These are phyloP conservation scores for Cryptococcus floricola DNA, from an alignment of 1,284 basidiomycete species.

Conservation along the genomic window DNA sequence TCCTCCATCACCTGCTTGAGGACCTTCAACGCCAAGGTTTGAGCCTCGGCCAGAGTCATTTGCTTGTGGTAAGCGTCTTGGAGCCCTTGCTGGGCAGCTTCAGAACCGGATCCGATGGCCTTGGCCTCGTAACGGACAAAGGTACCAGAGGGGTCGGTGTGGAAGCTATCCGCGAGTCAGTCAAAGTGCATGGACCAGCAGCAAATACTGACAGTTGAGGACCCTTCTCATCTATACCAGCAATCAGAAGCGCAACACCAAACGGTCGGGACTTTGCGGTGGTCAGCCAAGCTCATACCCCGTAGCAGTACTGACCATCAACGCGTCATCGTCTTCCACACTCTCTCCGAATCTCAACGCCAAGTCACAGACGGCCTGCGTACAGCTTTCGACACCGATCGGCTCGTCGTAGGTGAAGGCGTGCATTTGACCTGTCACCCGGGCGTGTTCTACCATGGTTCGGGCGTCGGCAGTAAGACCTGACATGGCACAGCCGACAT, in stretches of 20 bases:
- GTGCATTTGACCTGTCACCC: constrained; percentile 94
- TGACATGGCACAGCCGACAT: constrained; percentile 97
- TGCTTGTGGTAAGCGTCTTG: constrained; percentile 98
- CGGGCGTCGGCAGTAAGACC: constrained; percentile 96
- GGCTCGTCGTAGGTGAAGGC: constrained; percentile 94
- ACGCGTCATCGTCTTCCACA: constrained; percentile 95
- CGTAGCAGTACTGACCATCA: constrained; percentile 63
- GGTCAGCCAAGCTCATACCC: neutral
- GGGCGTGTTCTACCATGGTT: constrained; percentile 99
- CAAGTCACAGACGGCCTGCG: constrained; percentile 96
- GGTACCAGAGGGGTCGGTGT: constrained; percentile 99
- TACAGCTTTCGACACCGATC: constrained; percentile 95
- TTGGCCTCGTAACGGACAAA: constrained; percentile 97
- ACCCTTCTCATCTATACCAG: constrained; percentile 91
- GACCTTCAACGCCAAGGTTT: constrained; percentile 78
- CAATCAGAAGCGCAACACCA: constrained; percentile 95
- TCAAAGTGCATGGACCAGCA: neutral
- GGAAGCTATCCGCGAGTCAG: constrained; percentile 59
- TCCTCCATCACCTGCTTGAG: constrained; percentile 99
- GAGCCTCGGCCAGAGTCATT: constrained; percentile 88
- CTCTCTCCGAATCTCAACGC: constrained; percentile 97
- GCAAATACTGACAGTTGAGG: constrained; percentile 73
- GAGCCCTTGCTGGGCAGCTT: constrained; percentile 93
- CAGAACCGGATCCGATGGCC: constrained; percentile 96
- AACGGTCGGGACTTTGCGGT: constrained; percentile 79